phyloP scores from a whole-genome alignment of 768 basidiomycete genomes.

The Gloeophyllum trabeum region DNA sequence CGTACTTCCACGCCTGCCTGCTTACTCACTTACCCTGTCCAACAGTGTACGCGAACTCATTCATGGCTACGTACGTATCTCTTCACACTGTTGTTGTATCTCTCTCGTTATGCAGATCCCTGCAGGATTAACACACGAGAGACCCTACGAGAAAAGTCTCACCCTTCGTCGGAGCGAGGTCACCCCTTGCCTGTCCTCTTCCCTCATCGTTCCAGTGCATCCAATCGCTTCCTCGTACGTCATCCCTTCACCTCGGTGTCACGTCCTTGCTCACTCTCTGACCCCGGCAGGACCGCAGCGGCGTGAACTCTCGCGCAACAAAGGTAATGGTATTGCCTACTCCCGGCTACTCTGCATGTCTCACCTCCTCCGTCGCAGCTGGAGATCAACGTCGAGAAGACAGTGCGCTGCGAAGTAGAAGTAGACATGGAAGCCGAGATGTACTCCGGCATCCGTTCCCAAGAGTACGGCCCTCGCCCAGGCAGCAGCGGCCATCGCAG shows the following conservation, averaged over 20 bases:
- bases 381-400: neutral
- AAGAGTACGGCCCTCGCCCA: no score
- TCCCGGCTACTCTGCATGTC: neutral
- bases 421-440: no score
- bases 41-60: slow-evolving; percentile 17
- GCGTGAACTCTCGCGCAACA: neutral
- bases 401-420: neutral
- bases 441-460: no score
- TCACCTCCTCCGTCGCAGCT: neutral
- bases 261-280: neutral
- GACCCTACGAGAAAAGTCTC: neutral
- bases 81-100: neutral
- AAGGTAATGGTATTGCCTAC: neutral
- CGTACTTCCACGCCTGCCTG: neutral
- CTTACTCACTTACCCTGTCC: neutral
- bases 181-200: neutral
- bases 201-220: neutral
- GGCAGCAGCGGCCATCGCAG: no score
- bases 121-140: neutral
- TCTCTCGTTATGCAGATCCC: neutral
- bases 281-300: neutral
- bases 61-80: slow-evolving; percentile 16
- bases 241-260: neutral
- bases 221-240: neutral
- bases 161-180: neutral